A percentile compares a stretch with the other conserved stretches of the same genome.
Conservation (phyloP, 305 asterid species). For the Fraxinus nigra region DNA sequence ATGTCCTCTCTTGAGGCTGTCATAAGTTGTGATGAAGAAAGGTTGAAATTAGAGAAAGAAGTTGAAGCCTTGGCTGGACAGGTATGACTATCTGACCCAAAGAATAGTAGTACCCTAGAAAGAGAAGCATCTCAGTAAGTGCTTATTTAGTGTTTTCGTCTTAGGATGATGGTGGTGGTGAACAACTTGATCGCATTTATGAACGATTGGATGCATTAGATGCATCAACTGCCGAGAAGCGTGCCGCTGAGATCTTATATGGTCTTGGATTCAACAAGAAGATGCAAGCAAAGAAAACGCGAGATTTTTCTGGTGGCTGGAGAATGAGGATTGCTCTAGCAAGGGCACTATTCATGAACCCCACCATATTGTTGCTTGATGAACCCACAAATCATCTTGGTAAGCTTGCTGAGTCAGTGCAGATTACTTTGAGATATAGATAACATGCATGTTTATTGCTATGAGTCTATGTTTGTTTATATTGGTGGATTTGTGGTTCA, state of each 20-base stretch:
- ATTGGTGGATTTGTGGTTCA: not conserved
- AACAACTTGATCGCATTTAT: conserved; percentile 79
- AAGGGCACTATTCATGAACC: conserved; percentile 94
- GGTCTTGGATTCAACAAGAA: conserved; percentile 89
- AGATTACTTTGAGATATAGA: not conserved
- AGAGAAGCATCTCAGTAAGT: not conserved
- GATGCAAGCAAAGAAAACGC: conserved; percentile 93
- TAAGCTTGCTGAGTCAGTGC: conserved; percentile 26
- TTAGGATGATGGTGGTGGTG: conserved; percentile 95
- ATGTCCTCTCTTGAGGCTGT: conserved; percentile 95
- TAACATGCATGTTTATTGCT: not conserved
- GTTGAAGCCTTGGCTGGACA: conserved; percentile 70
- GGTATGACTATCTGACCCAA: conserved; percentile 30
- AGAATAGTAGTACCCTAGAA: not conserved
- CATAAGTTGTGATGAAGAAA: conserved; percentile 90
- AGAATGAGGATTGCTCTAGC: conserved; percentile 99
- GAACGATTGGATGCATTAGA: conserved; percentile 92
- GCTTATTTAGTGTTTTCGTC: conserved; percentile 11
- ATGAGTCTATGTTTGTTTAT: not conserved
- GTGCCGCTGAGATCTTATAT: conserved; percentile 91
- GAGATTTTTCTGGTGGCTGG: conserved; percentile 99
- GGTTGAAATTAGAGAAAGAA: conserved; percentile 78
- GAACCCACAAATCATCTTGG: conserved; percentile 99
- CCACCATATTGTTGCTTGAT: conserved; percentile 86
- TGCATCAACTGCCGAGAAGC: conserved; percentile 91